Base-by-base conservation (phyloP, 306 rosid species). In the Malus orientalis region DNA sequence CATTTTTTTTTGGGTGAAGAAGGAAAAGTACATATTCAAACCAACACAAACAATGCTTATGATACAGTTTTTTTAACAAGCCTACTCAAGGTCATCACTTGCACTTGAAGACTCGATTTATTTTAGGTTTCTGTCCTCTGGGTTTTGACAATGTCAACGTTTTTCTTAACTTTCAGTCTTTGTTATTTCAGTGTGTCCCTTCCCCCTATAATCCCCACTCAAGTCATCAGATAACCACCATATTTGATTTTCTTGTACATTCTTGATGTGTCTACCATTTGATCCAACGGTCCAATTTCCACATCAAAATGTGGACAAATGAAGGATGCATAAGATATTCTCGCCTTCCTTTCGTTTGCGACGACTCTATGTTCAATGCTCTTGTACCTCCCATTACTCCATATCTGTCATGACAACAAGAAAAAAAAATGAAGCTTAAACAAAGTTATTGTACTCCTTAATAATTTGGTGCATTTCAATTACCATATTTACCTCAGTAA, bases 311-410 rank as follows among this genome's bases (percentile, higher is more conserved):
- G 32, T 47, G 84, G 88, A 38, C 1, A 0, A 5, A 77, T 25
- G 74, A 86, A 78, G 1, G 66, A 42, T 11, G 71, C 81, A 14
- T 69, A 22, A 6, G 88, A 84, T 15, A 53, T 77, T 74, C 76
- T 79, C 22, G 16, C 74, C 47, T 67, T 78, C 54, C 59, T 74
- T 63, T 54, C 22, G 42, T 83, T 85, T 67, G 84, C 70, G 32
- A 84, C 58, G 2, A 61, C 78, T 76, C 76, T 85, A 40, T 82
- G 89, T 40, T 85, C 88, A 49, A 74, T 30, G 78, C 86, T 88
- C 76, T 72, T 82, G 82, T 86, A 80, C 61, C 64, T 84, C 3
- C 84, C 87, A 70, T 86, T 88, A 38, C 86, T 85, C 88, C 82
- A 88, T 66, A 81, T 84, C 89, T 85, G 81, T 4, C 54, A 22